Evolutionary conservation across 768 basidiomycete genomes (phyloP).

Genomic region (Candolleomyces efflorescens): DNA sequence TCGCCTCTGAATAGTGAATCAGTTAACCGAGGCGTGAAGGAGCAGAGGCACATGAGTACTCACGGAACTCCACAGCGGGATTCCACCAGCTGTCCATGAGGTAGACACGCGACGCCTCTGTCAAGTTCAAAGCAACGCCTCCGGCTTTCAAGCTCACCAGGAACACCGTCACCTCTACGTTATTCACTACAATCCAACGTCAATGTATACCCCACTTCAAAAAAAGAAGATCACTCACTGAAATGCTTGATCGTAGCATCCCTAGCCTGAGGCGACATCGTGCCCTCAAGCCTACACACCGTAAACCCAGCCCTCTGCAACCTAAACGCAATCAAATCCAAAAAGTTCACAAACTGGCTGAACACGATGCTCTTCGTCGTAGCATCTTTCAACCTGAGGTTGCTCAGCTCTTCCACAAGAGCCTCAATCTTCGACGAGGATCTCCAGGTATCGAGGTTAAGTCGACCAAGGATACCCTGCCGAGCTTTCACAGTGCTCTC

Average conservation of each 20-base stretch:
- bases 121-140: constrained; percentile 87
- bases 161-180: constrained; percentile 94
- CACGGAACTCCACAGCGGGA: constrained; percentile 89
- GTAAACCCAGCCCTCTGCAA: constrained; percentile 90
- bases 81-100: constrained; percentile 99
- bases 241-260: constrained; percentile 95
- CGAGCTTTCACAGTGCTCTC: constrained; percentile 48
- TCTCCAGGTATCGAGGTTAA: constrained; percentile 87
- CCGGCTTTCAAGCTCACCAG: constrained; percentile 95
- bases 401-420: constrained; percentile 87
- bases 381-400: constrained; percentile 75
- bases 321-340: constrained; percentile 91
- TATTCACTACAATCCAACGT: constrained; percentile 59
- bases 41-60: constrained; percentile 24
- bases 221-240: constrained; percentile 47
- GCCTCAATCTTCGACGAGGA: constrained; percentile 99
- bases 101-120: constrained; percentile 90
- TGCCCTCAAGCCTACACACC: constrained; percentile 92
- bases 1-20: constrained; percentile 60
- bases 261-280: constrained; percentile 94
- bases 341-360: constrained; percentile 90
- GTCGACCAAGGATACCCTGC: constrained; percentile 91
- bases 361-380: constrained; percentile 98
- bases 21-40: neutral
- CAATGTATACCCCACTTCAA: neutral